phyloP scores from a whole-genome alignment of 2,329 filamentous ascomycete genomes.

The Aureobasidium sp. region DNA sequence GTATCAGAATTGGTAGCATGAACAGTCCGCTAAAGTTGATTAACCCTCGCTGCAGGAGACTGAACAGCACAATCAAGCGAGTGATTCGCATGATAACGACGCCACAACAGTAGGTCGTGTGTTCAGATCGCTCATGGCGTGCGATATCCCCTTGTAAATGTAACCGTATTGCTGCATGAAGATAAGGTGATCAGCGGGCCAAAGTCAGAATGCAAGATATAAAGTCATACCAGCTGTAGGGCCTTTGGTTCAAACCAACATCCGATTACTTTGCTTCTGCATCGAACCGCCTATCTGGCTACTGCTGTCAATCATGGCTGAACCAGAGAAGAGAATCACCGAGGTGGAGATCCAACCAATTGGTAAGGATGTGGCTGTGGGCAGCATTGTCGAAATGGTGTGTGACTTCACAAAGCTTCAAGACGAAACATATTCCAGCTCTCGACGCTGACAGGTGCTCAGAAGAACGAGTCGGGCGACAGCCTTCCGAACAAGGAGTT shows the following conservation, averaged over 20 bases:
- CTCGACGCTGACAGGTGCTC: background rate
- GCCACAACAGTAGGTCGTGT: slow-evolving; percentile 1
- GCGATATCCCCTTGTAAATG: background rate
- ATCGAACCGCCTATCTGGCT: background rate
- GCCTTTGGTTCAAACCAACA: too few species aligned
- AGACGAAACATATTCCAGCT: background rate
- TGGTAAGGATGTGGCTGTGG: background rate
- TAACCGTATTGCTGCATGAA: background rate
- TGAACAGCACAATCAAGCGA: background rate
- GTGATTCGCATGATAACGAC: background rate
- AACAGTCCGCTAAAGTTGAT: slow-evolving; percentile 1
- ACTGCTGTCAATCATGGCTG: background rate
- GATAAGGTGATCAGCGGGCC: background rate
- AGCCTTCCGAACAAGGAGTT: slow-evolving; percentile 2
- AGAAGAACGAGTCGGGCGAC: background rate
- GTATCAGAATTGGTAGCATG: background rate
- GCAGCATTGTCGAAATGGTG: background rate
- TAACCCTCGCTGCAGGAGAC: background rate
- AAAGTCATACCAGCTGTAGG: background rate
- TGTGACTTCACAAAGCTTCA: background rate
- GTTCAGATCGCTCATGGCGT: background rate
- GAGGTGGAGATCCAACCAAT: background rate
- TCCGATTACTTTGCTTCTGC: background rate
- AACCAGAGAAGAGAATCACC: background rate
- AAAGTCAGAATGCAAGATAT: background rate